Base-by-base conservation (phyloP, 495 filamentous ascomycete species). In the Aspergillus bertholletiae region DNA sequence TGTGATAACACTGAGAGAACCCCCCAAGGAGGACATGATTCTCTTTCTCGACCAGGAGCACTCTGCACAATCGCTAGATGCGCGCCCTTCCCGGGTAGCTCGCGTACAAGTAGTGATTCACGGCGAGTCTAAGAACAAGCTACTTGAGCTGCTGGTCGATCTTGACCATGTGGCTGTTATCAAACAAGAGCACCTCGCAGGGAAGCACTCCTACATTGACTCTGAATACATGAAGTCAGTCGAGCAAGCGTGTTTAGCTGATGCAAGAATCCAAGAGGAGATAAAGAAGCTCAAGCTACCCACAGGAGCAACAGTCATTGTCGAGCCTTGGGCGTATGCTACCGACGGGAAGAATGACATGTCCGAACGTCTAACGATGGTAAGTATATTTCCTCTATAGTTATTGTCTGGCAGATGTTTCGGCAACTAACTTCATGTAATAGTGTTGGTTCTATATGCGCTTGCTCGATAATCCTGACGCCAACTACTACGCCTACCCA, bases 401-500 rank as follows among this genome's bases (percentile, higher is more conserved):
- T 18, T 5, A 12, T 8, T 12, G 13, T n/a, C 34, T 5, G 9
- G 17, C 34, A n/a, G 17, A 15, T 2, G 9, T 2, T 11, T 11
- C 13, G 34, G 17, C 5, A 37, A n/a, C 34, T 37, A 37, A 37
- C 13, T n/a, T n/a, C 7, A 37, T 11, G 30, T 15, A 37, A 12
- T 7, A 73, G 67, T 68, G 68, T 27, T 73, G 55, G 41, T 64
- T 74, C 9, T 73, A 72, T 35, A 64, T 70, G 60, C 50, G 61
- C 6, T 49, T 64, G 1, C 17, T 57, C 3, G 56, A 62, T 11
- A 46, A 66, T 17, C 54, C 43, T 0, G 71, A 75, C 18, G 62
- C 63, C 28, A 92, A 92, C 59, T 84, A 89, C 62, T 95, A 95
- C 67, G 84, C 89, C 1, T 84, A 88, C 49, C 90, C 90, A 0